These are phyloP conservation scores for Penicillium turbatum DNA, from an alignment of 495 filamentous ascomycete genomes.

Conservation along the genomic window DNA sequence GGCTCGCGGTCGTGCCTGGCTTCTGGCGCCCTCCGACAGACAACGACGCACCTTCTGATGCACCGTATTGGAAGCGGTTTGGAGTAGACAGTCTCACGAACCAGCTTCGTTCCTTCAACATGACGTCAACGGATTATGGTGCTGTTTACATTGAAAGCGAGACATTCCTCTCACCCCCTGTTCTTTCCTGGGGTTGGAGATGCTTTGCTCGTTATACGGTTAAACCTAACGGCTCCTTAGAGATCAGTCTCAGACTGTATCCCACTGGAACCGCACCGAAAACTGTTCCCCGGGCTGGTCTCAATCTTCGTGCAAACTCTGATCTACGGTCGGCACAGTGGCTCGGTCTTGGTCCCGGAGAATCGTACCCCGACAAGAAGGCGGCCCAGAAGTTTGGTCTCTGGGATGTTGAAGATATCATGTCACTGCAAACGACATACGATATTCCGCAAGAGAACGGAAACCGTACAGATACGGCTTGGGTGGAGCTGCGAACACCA, in stretches of 20 bases:
- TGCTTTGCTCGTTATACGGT: constrained; percentile 6
- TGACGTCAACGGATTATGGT: not conserved
- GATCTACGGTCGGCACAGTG: constrained; percentile 43
- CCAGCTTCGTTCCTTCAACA: not conserved
- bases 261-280: constrained; percentile 27
- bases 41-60: constrained; percentile 45
- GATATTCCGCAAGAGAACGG: constrained; percentile 62
- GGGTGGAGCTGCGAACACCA: constrained; percentile 45
- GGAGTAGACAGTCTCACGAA: not conserved
- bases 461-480: constrained; percentile 57
- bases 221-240: constrained; percentile 34
- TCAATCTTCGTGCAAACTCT: constrained; percentile 43
- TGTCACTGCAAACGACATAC: constrained; percentile 51
- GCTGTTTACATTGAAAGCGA: not conserved
- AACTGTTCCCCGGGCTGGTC: constrained; percentile 54
- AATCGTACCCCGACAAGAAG: constrained; percentile 60
- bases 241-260: not conserved
- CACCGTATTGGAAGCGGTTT: constrained; percentile 1
- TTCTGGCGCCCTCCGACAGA: constrained; percentile 56
- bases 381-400: constrained; percentile 49
- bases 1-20: constrained; percentile 23
- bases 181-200: constrained; percentile 2
- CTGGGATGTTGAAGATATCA: constrained; percentile 36
- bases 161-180: not conserved
- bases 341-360: constrained; percentile 61